Base-by-base conservation (phyloP, 257 asterid species). In the Handroanthus guayacan region DNA sequence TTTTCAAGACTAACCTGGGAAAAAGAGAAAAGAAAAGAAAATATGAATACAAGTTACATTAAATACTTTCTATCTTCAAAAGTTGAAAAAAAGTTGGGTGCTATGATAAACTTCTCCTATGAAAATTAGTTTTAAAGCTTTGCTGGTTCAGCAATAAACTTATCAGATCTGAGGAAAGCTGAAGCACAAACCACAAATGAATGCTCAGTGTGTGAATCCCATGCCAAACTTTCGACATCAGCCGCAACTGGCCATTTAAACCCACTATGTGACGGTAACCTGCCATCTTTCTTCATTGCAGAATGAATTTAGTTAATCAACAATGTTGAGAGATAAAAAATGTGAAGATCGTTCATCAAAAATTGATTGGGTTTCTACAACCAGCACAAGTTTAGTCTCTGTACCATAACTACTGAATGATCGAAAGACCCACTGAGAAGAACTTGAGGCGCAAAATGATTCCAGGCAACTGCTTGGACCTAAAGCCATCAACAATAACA, bases 401-500 rank as follows among this genome's bases (percentile, higher is more conserved):
- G 43, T 62, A 86, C 90, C 89, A 88, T 69, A 51, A 83, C 83
- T 55, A 87, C 81, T 12, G 89, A 72, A 58, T 62, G 85, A 79
- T 89, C 90, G 50, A 89, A 86, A 55, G 94, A 89, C 16, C 94
- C 90, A 52, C 87, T 82, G 38, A 89, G 89, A 73, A 87, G 90
- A 78, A 86, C 89, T 75, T 87, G 78, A 7, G 91, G 90, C 8
- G 67, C 80, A 80, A 72, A 62, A 63, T 50, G 85, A 81, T 85
- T 87, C 86, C 90, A 87, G 14, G 94, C 91, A 70, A 89, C 76
- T 68, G 90, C 85, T 87, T 89, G 91, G 60, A 89, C 90, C 90
- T 87, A 80, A 69, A 70, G 55, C 56, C 64, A 48, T 20, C 50
- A 10, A 57, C 14, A 9, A 43, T 6, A 34, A 64, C 43, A 55